phyloP scores from a whole-genome alignment of 768 basidiomycete genomes.

The Paxillus rubicundulus region DNA sequence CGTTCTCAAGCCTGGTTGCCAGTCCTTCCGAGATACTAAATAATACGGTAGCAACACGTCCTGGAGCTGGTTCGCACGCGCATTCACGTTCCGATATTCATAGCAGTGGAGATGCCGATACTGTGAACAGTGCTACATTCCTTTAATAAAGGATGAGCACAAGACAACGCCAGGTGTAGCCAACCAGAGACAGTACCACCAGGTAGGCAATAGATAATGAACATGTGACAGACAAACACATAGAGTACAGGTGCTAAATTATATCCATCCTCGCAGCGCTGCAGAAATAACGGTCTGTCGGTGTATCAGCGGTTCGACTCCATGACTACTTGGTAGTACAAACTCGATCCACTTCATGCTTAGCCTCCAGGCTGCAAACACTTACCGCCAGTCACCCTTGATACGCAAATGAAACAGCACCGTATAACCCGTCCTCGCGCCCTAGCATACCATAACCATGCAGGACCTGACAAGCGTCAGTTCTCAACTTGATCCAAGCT shows the following conservation, averaged over 20 bases:
- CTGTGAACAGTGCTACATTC: constrained; percentile 23
- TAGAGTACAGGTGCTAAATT: too few species aligned
- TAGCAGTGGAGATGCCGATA: constrained; percentile 14
- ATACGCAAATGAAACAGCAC: constrained; percentile 92
- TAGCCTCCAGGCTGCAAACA: too few species aligned
- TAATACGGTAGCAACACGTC: constrained; percentile 10
- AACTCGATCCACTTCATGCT: too few species aligned
- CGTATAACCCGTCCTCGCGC: constrained; percentile 90
- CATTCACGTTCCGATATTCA: constrained; percentile 11
- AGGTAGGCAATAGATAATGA: too few species aligned
- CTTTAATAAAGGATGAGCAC: constrained; percentile 11
- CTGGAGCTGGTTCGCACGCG: constrained; percentile 13
- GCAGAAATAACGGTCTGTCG: too few species aligned
- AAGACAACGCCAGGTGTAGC: constrained; percentile 5
- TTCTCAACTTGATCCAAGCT: too few species aligned
- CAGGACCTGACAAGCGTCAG: constrained; percentile 51
- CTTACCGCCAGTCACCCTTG: too few species aligned
- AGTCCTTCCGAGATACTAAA: constrained; percentile 12
- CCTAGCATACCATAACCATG: constrained; percentile 90
- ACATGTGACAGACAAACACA: too few species aligned
- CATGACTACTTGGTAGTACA: too few species aligned
- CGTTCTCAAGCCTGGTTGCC: constrained; percentile 1
- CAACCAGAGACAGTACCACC: constrained; percentile 9
- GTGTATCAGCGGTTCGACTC: too few species aligned
- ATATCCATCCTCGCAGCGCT: too few species aligned